Evolutionary conservation across 768 basidiomycete genomes (phyloP).

Genomic region (Lepiota brunneoincarnata): DNA sequence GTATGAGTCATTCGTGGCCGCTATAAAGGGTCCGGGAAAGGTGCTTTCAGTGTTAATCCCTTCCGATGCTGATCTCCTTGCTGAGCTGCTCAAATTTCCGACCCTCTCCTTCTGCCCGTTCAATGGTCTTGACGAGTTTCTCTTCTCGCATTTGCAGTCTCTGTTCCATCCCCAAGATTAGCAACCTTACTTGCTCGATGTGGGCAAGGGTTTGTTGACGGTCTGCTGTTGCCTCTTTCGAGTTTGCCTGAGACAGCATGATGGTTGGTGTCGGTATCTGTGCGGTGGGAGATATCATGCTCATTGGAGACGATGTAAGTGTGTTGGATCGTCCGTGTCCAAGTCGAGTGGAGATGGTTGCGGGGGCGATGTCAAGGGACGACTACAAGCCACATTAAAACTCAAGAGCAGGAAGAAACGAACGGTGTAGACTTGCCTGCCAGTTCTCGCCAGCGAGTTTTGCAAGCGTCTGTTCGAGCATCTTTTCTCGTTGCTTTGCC

Average conservation of each 20-base stretch:
- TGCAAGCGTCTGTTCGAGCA: slow-evolving; percentile 69
- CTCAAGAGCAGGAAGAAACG: neutral
- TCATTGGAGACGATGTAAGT: slow-evolving; percentile 20
- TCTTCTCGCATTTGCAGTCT: slow-evolving; percentile 62
- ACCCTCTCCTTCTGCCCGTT: slow-evolving; percentile 60
- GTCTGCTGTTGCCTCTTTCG: slow-evolving; percentile 15
- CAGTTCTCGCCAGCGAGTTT: slow-evolving; percentile 77
- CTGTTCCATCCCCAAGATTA: slow-evolving; percentile 77
- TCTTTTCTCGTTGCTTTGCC: slow-evolving; percentile 68
- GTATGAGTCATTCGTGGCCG: no score
- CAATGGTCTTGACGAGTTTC: slow-evolving; percentile 55
- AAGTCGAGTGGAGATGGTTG: slow-evolving; percentile 18
- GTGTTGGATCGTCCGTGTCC: slow-evolving; percentile 26
- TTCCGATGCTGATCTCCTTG: slow-evolving; percentile 27
- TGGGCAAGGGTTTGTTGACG: slow-evolving; percentile 50
- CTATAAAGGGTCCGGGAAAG: neutral
- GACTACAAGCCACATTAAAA: slow-evolving; percentile 18
- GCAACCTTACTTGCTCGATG: slow-evolving; percentile 64
- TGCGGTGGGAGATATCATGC: neutral
- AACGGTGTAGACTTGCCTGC: slow-evolving; percentile 52
- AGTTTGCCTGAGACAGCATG: neutral
- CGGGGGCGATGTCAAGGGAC: slow-evolving; percentile 30
- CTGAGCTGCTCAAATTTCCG: slow-evolving; percentile 48
- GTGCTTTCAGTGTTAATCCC: neutral
- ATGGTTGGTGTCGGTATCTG: slow-evolving; percentile 6